Conservation (phyloP, 2,329 filamentous ascomycete genomes). For the Ustulina deusta region DNA sequence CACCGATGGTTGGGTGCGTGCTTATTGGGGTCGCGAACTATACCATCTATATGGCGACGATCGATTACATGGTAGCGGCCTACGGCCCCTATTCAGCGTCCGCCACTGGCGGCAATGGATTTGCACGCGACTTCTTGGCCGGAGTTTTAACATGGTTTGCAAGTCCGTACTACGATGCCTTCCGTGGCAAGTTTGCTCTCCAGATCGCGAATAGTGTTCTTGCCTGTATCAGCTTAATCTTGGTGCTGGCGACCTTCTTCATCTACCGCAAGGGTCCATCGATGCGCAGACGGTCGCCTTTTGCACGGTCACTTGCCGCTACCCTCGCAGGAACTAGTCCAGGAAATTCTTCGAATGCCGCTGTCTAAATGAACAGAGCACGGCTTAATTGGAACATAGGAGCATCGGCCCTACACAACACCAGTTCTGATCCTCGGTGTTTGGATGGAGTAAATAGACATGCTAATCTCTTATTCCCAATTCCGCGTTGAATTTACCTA, state of each 20-base stretch:
- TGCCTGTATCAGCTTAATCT: constrained; percentile 60
- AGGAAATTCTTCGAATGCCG: background rate
- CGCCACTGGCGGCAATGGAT: constrained; percentile 75
- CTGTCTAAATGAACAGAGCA: background rate
- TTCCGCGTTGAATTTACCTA: background rate
- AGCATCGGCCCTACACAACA: background rate
- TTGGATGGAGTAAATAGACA: background rate
- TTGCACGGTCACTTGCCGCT: constrained; percentile 60
- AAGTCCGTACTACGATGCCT: constrained; percentile 64
- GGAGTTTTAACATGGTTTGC: constrained; percentile 72
- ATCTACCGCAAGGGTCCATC: constrained; percentile 68
- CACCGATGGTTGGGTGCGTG: constrained; percentile 68
- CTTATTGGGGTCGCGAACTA: constrained; percentile 74
- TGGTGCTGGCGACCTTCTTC: constrained; percentile 65
- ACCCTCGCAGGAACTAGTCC: background rate
- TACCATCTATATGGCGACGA: constrained; percentile 73
- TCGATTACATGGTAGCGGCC: constrained; percentile 76
- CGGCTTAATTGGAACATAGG: background rate
- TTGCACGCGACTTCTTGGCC: constrained; percentile 73
- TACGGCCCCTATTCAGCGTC: constrained; percentile 75
- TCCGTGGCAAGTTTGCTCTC: constrained; percentile 57
- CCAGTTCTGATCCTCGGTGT: background rate
- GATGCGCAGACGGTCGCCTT: constrained; percentile 63
- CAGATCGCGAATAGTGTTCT: constrained; percentile 67
- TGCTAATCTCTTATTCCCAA: background rate